Evolutionary conservation across 2,329 filamentous ascomycete species (phyloP).

Genomic region (Septoria petroselini): DNA sequence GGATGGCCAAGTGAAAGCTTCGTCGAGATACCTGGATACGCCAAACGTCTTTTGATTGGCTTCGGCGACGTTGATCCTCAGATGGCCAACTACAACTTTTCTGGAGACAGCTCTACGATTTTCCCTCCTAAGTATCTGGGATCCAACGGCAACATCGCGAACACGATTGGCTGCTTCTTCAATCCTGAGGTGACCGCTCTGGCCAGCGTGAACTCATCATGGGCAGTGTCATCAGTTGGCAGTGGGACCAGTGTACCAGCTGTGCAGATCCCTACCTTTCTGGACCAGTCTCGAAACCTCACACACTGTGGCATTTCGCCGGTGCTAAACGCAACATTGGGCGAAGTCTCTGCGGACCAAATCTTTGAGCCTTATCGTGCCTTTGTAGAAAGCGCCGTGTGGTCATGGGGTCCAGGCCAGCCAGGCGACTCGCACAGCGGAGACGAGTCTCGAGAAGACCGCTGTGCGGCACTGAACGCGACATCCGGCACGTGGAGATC

Average conservation of each 20-base stretch:
- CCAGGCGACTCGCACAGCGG: constrained; percentile 49
- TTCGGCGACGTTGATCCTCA: constrained; percentile 59
- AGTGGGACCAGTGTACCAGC: constrained; percentile 16
- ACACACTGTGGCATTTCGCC: constrained; percentile 61
- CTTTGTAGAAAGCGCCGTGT: constrained; percentile 52
- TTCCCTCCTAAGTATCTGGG: constrained; percentile 51
- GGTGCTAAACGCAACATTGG: constrained; percentile 56
- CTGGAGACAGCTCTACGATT: constrained; percentile 49
- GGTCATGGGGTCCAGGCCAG: constrained; percentile 60
- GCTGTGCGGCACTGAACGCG: constrained; percentile 56
- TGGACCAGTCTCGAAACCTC: constrained; percentile 39
- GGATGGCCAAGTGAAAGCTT: constrained; percentile 64
- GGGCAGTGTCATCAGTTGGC: constrained; percentile 43
- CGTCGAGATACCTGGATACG: constrained; percentile 51
- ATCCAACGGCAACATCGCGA: constrained; percentile 37
- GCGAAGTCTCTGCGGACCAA: constrained; percentile 50
- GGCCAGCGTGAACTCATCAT: constrained; percentile 52
- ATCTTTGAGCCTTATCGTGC: constrained; percentile 50
- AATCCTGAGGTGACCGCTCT: constrained; percentile 42
- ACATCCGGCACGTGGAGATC: constrained; percentile 58
- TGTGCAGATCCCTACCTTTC: neutral
- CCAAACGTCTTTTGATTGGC: constrained; percentile 54
- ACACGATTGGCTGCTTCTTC: constrained; percentile 55
- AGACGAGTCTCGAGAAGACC: constrained; percentile 33
- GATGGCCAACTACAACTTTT: constrained; percentile 55